Base-by-base conservation (phyloP, 345 rosid species). In the Pseudoturritis turrita region DNA sequence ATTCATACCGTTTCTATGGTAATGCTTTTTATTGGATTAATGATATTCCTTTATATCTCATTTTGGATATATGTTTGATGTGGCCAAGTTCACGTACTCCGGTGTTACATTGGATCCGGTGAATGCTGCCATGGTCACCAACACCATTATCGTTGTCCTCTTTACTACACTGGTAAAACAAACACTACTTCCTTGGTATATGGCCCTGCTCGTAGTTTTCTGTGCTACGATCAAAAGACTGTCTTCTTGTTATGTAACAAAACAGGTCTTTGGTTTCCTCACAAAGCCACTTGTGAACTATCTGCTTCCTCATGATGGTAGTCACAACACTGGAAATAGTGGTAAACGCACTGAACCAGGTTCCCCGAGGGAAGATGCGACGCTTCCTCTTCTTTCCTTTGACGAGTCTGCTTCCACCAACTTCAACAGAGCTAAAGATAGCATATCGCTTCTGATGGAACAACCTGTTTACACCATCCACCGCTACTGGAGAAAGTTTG, bases 401-500 rank as follows among this genome's bases (percentile, higher is more conserved):
- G 89, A 86, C 17, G 97, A 81, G 80, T 84, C 96, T 2, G 76
- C 95, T 0, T 15, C 89, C 3, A 84, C 95, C 23, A 88, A 91
- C 79, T 46, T 89, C 69, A 74, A 73, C 17, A 85, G 90, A 8
- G 97, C 96, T 26, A 87, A 88, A 74, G 88, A 83, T 65, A 85
- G 94, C 54, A 74, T 94, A 59, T 71, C 90, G 5, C 84, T 89
- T 92, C 77, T 89, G 10, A 80, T 94, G 4, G 91, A 86, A 62
- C 83, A 91, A 52, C 98, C 97, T 13, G 90, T 84, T 10, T 87
- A 85, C 64, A 94, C 94, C 14, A 77, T 88, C 33, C 97, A 94
- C 77, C 82, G 75, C 65, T 89, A 87, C 80, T 90, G 98, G 98
- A 94, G 88, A 70, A 84, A 80, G 81, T 89, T 94, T 0, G 96